These are phyloP conservation scores for Sphagnum magellanicum DNA, from an alignment of 228 moss, liverwort and hornwort genomes.

Conservation along the genomic window DNA sequence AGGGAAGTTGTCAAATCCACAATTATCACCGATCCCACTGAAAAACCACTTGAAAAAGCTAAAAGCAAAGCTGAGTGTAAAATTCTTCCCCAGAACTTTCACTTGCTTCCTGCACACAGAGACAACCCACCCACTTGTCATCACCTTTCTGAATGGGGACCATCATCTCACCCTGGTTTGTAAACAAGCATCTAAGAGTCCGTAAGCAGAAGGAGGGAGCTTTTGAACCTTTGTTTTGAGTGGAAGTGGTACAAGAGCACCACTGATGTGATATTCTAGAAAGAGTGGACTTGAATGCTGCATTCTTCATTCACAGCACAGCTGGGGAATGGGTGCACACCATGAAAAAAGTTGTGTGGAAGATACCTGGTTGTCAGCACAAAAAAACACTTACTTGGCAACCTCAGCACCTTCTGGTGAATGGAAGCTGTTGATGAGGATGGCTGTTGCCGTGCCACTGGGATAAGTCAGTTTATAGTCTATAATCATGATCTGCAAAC, in stretches of 20 bases:
- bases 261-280: neutral
- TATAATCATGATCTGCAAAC: slow-evolving; percentile 43
- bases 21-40: slow-evolving; percentile 19
- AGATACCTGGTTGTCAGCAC: neutral
- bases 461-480: slow-evolving; percentile 50
- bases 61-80: slow-evolving; percentile 28
- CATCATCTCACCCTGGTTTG: neutral
- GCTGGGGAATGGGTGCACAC: neutral
- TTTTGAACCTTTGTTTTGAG: too few relatives aligned
- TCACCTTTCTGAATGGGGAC: neutral
- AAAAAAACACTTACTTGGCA: slow-evolving; percentile 20
- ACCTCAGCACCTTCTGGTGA: slow-evolving; percentile 24
- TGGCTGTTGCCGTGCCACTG: slow-evolving; percentile 55
- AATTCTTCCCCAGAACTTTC: slow-evolving; percentile 21
- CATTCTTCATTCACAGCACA: neutral
- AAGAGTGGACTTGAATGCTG: neutral
- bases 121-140: neutral
- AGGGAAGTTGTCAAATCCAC: slow-evolving; percentile 47
- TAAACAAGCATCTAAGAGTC: too few relatives aligned
- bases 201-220: too few relatives aligned
- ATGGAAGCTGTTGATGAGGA: slow-evolving; percentile 63
- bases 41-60: slow-evolving; percentile 66
- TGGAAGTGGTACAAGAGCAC: neutral
- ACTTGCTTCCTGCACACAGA: slow-evolving; percentile 35
- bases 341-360: neutral